Percentiles rank a stretch among this genome's conserved stretches.
These are phyloP conservation scores for Actinomortierella ambigua DNA, from an alignment of 371 early-diverging fungal species.

Conservation along the genomic window DNA sequence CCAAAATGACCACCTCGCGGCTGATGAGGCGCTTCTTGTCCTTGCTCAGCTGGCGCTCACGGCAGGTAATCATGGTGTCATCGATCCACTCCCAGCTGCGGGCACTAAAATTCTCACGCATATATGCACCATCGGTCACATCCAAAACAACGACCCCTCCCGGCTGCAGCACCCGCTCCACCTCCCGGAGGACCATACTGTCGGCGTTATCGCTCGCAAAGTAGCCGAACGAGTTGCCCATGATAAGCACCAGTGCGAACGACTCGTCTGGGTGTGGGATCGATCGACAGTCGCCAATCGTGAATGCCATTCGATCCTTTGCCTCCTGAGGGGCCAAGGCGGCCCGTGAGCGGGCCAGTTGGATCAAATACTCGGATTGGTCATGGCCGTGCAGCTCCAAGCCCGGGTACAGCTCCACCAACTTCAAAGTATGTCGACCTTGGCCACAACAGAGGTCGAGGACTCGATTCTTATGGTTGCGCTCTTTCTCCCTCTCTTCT, in stretches of 20 bases:
- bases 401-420: conserved; percentile 56
- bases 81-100: conserved; percentile 72
- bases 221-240: conserved; percentile 73
- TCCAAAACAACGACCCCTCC: conserved; percentile 59
- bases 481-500: conserved; percentile 3
- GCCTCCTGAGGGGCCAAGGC: too few species aligned
- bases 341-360: conserved; percentile 54
- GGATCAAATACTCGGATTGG: conserved; percentile 59
- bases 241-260: conserved; percentile 60
- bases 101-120: conserved; percentile 55
- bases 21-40: conserved; percentile 55
- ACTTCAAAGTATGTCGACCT: conserved; percentile 59
- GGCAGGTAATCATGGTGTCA: conserved; percentile 63
- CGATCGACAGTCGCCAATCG: conserved; percentile 66
- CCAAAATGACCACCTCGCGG: conserved; percentile 59
- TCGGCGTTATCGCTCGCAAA: conserved; percentile 48
- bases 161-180: conserved; percentile 50
- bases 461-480: conserved; percentile 23
- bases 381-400: conserved; percentile 59
- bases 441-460: conserved; percentile 71
- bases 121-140: conserved; percentile 61
- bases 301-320: conserved; percentile 36
- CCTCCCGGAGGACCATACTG: conserved; percentile 51
- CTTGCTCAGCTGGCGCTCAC: conserved; percentile 59
- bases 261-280: conserved; percentile 51